Percentiles rank a stretch among this genome's conserved stretches.
phyloP scores from a whole-genome alignment of 179 eudicot species.

The Silene vulgaris region DNA sequence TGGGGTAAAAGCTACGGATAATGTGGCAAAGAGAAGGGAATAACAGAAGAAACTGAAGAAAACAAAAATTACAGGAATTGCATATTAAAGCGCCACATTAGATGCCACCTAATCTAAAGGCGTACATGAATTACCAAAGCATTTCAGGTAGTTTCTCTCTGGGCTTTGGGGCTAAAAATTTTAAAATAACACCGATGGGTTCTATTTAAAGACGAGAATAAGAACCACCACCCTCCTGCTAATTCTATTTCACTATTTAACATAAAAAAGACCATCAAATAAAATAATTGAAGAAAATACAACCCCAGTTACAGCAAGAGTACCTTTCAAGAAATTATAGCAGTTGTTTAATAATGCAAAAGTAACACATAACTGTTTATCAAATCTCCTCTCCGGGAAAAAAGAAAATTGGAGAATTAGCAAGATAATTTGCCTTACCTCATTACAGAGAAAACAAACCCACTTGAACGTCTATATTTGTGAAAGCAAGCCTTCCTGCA shows the following conservation, averaged over 20 bases:
- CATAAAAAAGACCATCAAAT: not conserved
- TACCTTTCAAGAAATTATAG: not conserved
- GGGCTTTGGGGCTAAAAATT: not conserved
- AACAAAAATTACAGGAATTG: not conserved
- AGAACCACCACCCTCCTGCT: not conserved
- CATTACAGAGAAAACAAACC: slow-evolving; percentile 7
- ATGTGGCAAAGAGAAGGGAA: not conserved
- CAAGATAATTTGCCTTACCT: slow-evolving; percentile 22
- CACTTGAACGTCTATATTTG: slow-evolving; percentile 8
- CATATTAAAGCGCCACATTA: not conserved
- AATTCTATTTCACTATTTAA: not conserved
- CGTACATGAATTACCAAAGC: not conserved
- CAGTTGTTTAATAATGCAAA: not conserved
- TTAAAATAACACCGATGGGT: not conserved
- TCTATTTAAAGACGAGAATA: not conserved
- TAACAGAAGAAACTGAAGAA: not conserved
- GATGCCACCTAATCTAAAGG: not conserved
- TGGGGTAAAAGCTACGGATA: not conserved
- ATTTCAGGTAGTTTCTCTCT: too few species aligned
- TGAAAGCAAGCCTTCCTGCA: slow-evolving; percentile 18
- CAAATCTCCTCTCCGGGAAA: not conserved
- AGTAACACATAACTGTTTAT: not conserved
- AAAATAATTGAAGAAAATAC: not conserved
- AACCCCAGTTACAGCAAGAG: not conserved
- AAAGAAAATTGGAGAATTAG: too few species aligned